phyloP scores from a whole-genome alignment of 2,329 filamentous ascomycete genomes.

The Botrytis deweyae region DNA sequence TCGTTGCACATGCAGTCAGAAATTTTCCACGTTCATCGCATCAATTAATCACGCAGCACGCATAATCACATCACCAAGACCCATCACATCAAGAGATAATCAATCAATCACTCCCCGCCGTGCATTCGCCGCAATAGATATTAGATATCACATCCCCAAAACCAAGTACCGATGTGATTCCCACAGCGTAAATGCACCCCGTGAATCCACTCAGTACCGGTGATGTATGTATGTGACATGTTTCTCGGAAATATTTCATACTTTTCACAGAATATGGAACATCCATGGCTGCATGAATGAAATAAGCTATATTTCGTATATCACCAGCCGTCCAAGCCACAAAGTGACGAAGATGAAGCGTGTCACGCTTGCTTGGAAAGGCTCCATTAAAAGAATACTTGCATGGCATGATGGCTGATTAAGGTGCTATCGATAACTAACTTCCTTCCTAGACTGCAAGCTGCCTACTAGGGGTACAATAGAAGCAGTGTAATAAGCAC shows the following conservation, averaged over 20 bases:
- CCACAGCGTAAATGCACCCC: not conserved
- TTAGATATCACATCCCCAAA: not conserved
- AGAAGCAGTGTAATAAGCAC: not conserved
- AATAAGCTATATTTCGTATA: not conserved
- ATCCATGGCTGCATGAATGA: not conserved
- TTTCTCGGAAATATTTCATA: not conserved
- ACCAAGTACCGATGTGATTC: not conserved
- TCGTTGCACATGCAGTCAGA: not conserved
- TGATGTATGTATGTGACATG: not conserved
- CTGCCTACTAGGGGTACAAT: not conserved
- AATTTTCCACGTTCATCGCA: not conserved
- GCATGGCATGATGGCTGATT: not conserved
- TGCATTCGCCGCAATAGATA: not conserved
- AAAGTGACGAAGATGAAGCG: not conserved
- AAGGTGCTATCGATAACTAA: not conserved
- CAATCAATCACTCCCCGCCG: not conserved
- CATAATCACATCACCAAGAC: not conserved
- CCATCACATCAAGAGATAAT: not conserved
- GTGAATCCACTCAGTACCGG: constrained; percentile 7
- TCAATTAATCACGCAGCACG: not conserved
- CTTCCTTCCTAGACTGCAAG: not conserved
- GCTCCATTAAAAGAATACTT: not conserved
- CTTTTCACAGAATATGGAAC: not conserved
- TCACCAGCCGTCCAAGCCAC: not conserved
- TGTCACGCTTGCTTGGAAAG: not conserved